Percentiles rank a stretch among this genome's conserved stretches.
These are phyloP conservation scores for Rhizoclosmatium sp. DNA, from an alignment of 192 early-diverging fungal species.

Conservation along the genomic window DNA sequence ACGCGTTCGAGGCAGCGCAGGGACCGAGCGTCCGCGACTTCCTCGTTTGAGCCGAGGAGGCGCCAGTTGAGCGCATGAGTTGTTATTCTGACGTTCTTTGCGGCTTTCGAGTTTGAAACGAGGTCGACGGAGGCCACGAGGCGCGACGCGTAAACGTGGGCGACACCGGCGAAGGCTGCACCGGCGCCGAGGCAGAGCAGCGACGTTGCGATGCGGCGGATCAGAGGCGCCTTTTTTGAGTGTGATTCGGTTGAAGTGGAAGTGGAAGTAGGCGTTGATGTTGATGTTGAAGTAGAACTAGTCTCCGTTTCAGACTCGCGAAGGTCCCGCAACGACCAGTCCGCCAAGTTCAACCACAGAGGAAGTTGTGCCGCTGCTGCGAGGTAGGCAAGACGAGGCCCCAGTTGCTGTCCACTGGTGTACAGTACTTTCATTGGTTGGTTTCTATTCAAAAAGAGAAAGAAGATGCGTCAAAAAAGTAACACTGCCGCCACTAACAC, in stretches of 20 bases:
- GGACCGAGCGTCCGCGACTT: neutral
- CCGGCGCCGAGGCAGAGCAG: constrained; percentile 8
- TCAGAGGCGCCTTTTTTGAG: neutral
- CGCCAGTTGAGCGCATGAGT: neutral
- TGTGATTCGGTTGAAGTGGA: neutral
- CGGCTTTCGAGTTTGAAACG: too few species aligned
- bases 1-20: neutral
- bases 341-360: constrained; percentile 10
- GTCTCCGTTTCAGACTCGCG: neutral
- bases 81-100: neutral
- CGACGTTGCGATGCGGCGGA: neutral
- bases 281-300: neutral
- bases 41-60: neutral
- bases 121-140: neutral
- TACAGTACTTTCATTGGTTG: neutral
- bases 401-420: neutral
- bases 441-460: too few species aligned
- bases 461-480: too few species aligned
- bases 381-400: neutral
- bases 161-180: neutral
- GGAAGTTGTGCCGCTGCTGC: constrained; percentile 11
- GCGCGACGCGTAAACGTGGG: neutral
- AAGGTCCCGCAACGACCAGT: neutral
- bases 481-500: too few species aligned
- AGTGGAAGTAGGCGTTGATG: neutral